Conservation (phyloP, 257 asterid species). For the Buddleja alternifolia region DNA sequence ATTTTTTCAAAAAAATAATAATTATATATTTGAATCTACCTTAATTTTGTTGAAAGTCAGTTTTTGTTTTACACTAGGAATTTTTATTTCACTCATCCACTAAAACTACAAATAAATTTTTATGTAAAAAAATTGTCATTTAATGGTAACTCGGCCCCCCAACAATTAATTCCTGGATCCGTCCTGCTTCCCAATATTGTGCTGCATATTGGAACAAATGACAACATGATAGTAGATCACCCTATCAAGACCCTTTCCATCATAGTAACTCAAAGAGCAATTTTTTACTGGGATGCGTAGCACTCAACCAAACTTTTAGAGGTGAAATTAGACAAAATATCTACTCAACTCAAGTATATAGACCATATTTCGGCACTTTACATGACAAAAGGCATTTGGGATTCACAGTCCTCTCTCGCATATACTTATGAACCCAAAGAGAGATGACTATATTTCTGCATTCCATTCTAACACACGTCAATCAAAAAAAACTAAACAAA, state of each 20-base stretch:
- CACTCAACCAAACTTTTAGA: neutral
- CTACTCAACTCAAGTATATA: neutral
- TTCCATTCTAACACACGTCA: neutral
- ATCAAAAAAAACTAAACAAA: constrained; percentile 6
- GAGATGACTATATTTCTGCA: neutral
- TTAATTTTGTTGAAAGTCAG: no score
- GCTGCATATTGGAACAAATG: neutral
- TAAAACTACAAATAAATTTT: no score
- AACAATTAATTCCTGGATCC: no score
- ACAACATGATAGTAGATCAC: neutral
- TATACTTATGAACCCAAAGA: neutral
- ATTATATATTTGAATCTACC: no score
- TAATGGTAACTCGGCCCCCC: no score
- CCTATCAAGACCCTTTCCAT: neutral
- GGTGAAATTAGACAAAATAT: neutral
- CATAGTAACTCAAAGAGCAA: neutral
- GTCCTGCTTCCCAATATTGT: no score
- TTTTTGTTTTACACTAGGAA: no score
- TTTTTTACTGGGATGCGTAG: neutral
- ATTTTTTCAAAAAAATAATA: no score
- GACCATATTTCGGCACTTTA: neutral
- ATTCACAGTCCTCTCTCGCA: neutral
- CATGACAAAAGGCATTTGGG: neutral
- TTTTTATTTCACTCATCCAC: no score
- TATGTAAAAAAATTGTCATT: no score